phyloP scores from a whole-genome alignment of 139 green algal genomes.

The Chlorella sp. region DNA sequence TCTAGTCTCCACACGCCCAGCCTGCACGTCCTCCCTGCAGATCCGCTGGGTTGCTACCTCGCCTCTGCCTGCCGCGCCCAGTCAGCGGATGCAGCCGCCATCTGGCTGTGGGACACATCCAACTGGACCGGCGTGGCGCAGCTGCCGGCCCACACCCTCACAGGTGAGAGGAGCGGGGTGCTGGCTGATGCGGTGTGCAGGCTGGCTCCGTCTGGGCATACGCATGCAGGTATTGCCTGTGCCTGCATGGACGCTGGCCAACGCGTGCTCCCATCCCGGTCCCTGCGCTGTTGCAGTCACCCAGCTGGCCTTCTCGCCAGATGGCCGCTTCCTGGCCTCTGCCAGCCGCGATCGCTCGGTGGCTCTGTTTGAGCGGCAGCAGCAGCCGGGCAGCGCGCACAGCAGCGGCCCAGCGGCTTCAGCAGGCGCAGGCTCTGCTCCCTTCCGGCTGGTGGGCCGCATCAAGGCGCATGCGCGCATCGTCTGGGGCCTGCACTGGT shows the following conservation, averaged over 20 bases:
- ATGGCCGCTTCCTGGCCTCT: slow-evolving; percentile 66
- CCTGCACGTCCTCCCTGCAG: not conserved
- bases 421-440: not conserved
- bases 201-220: not conserved
- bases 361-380: slow-evolving; percentile 46
- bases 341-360: slow-evolving; percentile 67
- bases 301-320: slow-evolving; percentile 84
- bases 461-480: slow-evolving; percentile 79
- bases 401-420: not conserved
- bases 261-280: too few relatives aligned
- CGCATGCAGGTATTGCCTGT: not conserved
- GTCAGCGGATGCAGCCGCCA: slow-evolving; percentile 46
- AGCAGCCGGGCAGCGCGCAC: not conserved
- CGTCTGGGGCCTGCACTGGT: slow-evolving; percentile 82
- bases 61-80: slow-evolving; percentile 84
- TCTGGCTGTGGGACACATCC: slow-evolving; percentile 81
- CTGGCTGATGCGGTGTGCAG: not conserved
- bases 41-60: slow-evolving; percentile 62
- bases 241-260: not conserved
- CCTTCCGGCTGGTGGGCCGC: slow-evolving; percentile 16
- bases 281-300: slow-evolving; percentile 83
- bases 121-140: slow-evolving; percentile 53
- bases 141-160: slow-evolving; percentile 85
- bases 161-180: slow-evolving; percentile 29
- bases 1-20: too few relatives aligned